These are phyloP conservation scores for Eucalyptus camaldulensis DNA, from an alignment of 345 rosid genomes.

Conservation along the genomic window DNA sequence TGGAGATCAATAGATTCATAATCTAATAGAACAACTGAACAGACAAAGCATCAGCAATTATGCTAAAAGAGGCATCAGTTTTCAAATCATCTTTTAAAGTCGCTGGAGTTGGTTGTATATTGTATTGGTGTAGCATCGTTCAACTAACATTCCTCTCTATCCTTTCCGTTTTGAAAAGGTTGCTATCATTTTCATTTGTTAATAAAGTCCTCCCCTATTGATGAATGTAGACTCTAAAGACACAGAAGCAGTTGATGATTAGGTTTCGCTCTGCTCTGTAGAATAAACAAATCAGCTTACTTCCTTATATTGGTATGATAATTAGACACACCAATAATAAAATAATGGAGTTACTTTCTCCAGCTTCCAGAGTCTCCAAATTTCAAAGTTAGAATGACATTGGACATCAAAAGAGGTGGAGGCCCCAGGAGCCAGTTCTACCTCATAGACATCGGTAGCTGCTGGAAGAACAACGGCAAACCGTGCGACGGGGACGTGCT, in stretches of 20 bases:
- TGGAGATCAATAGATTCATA: background rate
- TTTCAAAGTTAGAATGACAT: conserved; percentile 47
- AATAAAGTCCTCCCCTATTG: background rate
- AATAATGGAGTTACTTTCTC: background rate
- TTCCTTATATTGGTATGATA: background rate
- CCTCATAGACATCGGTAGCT: conserved; percentile 71
- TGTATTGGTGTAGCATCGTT: background rate
- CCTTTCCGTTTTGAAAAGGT: background rate
- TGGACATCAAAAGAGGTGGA: conserved; percentile 64
- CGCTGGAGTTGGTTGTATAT: background rate
- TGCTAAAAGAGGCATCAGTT: background rate
- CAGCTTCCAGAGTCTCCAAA: conserved; percentile 76
- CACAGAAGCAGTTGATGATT: background rate
- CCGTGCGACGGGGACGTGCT: conserved; percentile 56
- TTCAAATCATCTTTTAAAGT: background rate
- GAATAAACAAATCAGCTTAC: background rate
- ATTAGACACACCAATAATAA: background rate
- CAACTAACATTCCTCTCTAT: background rate
- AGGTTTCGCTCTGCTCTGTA: background rate
- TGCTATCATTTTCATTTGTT: background rate
- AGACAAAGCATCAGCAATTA: background rate
- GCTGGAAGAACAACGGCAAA: conserved; percentile 74
- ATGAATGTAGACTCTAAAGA: background rate
- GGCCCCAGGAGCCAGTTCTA: conserved; percentile 71
- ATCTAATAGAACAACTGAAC: background rate